Conservation (phyloP, 768 basidiomycete species). For the Tylopilus rubrobrunneus region DNA sequence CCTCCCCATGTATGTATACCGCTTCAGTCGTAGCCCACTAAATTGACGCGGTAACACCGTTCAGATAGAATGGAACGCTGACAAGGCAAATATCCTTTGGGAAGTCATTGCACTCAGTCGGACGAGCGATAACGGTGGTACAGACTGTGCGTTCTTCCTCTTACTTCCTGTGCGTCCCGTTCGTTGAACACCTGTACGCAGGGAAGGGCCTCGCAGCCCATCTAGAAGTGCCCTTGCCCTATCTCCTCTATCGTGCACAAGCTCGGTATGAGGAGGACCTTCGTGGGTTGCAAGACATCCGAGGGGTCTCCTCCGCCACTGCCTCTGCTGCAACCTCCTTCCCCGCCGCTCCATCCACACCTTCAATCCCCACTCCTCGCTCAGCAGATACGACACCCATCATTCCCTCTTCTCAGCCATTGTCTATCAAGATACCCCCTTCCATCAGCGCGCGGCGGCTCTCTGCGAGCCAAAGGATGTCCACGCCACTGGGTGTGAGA, state of each 20-base stretch:
- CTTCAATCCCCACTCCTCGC: conserved; percentile 9
- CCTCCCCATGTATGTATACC: conserved; percentile 60
- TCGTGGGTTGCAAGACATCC: conserved; percentile 69
- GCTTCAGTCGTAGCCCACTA: neutral
- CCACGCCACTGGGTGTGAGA: conserved; percentile 61
- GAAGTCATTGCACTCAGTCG: conserved; percentile 80
- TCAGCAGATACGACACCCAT: conserved; percentile 15
- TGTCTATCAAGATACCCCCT: conserved; percentile 27
- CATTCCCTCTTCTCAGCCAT: conserved; percentile 9
- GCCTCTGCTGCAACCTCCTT: conserved; percentile 31
- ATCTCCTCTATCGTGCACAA: conserved; percentile 80
- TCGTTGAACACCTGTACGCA: conserved; percentile 26
- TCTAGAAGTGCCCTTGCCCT: conserved; percentile 77
- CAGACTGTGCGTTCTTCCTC: conserved; percentile 62
- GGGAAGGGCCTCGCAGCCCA: conserved; percentile 83
- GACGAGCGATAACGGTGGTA: conserved; percentile 64
- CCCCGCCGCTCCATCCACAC: conserved; percentile 11
- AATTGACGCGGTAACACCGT: conserved; percentile 10
- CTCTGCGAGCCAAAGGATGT: conserved; percentile 41
- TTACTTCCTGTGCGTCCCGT: neutral
- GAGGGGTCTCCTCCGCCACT: conserved; percentile 52
- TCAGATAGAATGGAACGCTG: conserved; percentile 81
- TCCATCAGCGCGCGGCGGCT: conserved; percentile 20
- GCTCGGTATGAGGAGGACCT: conserved; percentile 84
- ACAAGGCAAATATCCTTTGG: conserved; percentile 85